Evolutionary conservation across 768 basidiomycete genomes (phyloP).

Genomic region (Chalciporus pseudorubinellus): DNA sequence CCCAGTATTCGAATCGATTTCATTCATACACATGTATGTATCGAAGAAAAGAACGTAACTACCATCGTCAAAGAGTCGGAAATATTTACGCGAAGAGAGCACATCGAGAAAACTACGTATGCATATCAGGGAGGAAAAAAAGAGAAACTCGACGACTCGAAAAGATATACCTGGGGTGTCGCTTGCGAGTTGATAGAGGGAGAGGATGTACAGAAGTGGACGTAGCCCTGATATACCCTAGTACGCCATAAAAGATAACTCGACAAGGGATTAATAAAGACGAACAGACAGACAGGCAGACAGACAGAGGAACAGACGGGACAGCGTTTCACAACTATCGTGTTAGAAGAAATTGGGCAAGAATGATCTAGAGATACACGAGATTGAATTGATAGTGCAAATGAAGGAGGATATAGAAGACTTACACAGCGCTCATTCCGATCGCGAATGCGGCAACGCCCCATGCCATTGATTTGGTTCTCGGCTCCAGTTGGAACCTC

Average conservation of each 20-base stretch:
- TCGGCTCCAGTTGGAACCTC: constrained; percentile 56
- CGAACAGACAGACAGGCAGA: constrained; percentile 9
- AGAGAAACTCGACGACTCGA: constrained; percentile 16
- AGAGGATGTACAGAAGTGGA: constrained; percentile 6
- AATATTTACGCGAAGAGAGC: not conserved
- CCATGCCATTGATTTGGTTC: constrained; percentile 77
- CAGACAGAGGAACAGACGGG: not conserved
- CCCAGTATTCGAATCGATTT: not conserved
- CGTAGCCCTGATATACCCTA: constrained; percentile 19
- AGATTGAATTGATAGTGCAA: not conserved
- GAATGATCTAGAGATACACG: constrained; percentile 40
- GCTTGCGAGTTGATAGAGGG: constrained; percentile 3
- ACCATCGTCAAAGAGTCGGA: not conserved
- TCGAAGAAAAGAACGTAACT: not conserved
- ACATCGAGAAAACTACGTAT: not conserved
- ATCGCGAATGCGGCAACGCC: constrained; percentile 81
- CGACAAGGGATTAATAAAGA: constrained; percentile 8
- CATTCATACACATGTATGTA: not conserved
- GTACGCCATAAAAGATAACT: constrained; percentile 13
- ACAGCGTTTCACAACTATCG: constrained; percentile 10
- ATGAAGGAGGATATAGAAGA: constrained; percentile 15
- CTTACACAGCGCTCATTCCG: constrained; percentile 78
- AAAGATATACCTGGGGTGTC: constrained; percentile 16
- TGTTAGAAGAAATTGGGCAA: constrained; percentile 61
- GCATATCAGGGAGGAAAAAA: not conserved